Evolutionary conservation across 192 early-diverging fungal species (phyloP).

Genomic region (Gonapodya prolifera): DNA sequence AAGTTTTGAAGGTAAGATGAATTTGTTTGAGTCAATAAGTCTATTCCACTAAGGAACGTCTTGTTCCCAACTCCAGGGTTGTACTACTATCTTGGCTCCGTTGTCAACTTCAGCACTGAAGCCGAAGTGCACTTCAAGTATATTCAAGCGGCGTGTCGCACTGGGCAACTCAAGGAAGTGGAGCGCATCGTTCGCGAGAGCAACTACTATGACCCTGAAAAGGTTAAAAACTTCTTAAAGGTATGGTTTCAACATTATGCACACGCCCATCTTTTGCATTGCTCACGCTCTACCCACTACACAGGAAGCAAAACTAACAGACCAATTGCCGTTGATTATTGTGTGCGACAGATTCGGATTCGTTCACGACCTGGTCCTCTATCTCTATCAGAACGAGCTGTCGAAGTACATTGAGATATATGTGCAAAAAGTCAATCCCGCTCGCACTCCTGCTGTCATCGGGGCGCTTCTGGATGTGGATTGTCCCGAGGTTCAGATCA

Average conservation of each 20-base stretch:
- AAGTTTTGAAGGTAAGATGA: slow-evolving; percentile 60
- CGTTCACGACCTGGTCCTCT: slow-evolving; percentile 95
- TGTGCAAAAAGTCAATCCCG: slow-evolving; percentile 96
- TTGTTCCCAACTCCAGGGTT: slow-evolving; percentile 32
- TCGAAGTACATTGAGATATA: slow-evolving; percentile 97
- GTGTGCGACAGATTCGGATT: slow-evolving; percentile 96
- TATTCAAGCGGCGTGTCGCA: slow-evolving; percentile 87
- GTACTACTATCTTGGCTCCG: slow-evolving; percentile 93
- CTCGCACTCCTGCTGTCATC: slow-evolving; percentile 85
- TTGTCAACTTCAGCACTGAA: slow-evolving; percentile 92
- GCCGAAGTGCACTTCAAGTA: slow-evolving; percentile 97
- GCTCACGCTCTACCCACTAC: background rate
- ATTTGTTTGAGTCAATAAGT: slow-evolving; percentile 5
- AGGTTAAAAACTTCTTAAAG: slow-evolving; percentile 98
- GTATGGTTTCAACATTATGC: slow-evolving; percentile 11
- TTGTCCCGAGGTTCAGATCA: slow-evolving; percentile 89
- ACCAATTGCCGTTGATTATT: slow-evolving; percentile 95
- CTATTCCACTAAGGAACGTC: no score
- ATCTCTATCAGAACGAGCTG: slow-evolving; percentile 85
- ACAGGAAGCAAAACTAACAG: slow-evolving; percentile 79
- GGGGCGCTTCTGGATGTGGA: slow-evolving; percentile 97
- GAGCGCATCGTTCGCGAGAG: slow-evolving; percentile 95
- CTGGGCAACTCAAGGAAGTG: slow-evolving; percentile 92
- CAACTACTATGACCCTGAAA: slow-evolving; percentile 92
- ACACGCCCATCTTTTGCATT: background rate